Base-by-base conservation (phyloP, 805 yeast species). In the Yarrowia sp. region DNA sequence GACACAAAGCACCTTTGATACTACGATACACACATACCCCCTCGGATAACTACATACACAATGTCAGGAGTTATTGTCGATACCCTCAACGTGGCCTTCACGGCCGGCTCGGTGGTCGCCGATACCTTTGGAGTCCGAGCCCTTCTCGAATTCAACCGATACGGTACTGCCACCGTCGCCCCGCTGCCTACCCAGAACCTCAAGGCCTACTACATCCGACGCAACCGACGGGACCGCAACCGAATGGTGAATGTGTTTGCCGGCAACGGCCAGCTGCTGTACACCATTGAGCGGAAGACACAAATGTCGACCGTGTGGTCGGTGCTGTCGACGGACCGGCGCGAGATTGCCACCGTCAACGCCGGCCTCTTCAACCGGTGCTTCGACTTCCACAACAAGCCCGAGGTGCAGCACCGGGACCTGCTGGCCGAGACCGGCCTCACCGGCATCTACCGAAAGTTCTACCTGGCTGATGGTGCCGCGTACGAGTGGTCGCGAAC, bases 401-500 rank as follows among this genome's bases (percentile, higher is more conserved):
- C 73, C 2, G 82, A 79, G 4, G 64, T 84, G 39, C 80, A 78
- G 58, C 85, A 83, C 70, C 74, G 85, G 47, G 78, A 73, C 41
- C 73, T 83, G 58, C 68, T 71, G 17, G 70, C 75, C 50, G 81
- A 78, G 64, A 70, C 76, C 51, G 78, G 80, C 9, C 62, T 73
- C 36, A 55, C 65, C 41, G 41, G 85, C 84, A 74, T 78, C 45
- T 72, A 75, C 65, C 78, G 83, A 66, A 78, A 80, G 33, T 86
- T 85, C 71, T 80, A 80, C 67, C 74, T 84, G 32, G 73, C 72
- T 51, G 86, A 83, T 69, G 89, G 88, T 1, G 75, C 78, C 63
- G 79, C 82, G 67, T 84, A 83, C 71, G 81, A 77, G 15, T 86
- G 89, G 89, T 76, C 83, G 3, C 76, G 83, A 50, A 80, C 83